A percentile compares a stretch with the other conserved stretches of the same genome.
phyloP scores from a whole-genome alignment of 2,329 filamentous ascomycete species.

The Fonsecaea pugnacius region DNA sequence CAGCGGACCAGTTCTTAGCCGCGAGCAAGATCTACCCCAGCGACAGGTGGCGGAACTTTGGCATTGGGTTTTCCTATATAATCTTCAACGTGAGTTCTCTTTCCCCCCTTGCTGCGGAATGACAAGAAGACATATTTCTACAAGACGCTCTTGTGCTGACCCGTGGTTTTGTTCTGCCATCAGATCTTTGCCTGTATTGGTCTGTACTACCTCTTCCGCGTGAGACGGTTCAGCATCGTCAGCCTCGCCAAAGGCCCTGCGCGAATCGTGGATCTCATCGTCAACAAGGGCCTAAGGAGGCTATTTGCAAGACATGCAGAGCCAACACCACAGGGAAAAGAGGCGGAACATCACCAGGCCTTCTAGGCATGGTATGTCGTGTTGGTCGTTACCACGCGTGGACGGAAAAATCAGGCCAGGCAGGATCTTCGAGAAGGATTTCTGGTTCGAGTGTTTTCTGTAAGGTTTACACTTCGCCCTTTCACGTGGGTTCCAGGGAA shows the following conservation, averaged over 20 bases:
- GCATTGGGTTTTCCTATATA: conserved; percentile 76
- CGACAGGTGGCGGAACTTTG: conserved; percentile 78
- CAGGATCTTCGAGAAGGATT: too few relatives aligned
- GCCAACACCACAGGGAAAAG: conserved; percentile 29
- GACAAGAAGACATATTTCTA: too few relatives aligned
- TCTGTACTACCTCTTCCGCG: conserved; percentile 57
- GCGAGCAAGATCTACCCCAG: conserved; percentile 58
- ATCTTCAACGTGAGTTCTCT: conserved; percentile 63
- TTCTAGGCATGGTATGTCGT: neutral
- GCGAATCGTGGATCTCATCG: conserved; percentile 23
- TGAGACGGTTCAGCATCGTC: conserved; percentile 36
- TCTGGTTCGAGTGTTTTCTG: neutral
- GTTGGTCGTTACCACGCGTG: too few relatives aligned
- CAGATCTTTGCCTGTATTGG: conserved; percentile 53
- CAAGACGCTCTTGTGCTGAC: neutral
- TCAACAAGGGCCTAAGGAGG: conserved; percentile 26
- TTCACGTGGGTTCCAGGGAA: too few relatives aligned
- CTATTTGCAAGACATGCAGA: conserved; percentile 29
- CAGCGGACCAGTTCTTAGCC: conserved; percentile 49
- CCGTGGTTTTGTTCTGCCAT: neutral
- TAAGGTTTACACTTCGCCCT: too few relatives aligned
- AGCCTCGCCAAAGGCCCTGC: conserved; percentile 30
- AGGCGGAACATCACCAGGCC: conserved; percentile 14
- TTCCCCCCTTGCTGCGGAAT: neutral
- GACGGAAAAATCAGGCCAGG: too few relatives aligned